These are phyloP conservation scores for Candida tunisiensis DNA, from an alignment of 1,139 yeast species.

Conservation along the genomic window DNA sequence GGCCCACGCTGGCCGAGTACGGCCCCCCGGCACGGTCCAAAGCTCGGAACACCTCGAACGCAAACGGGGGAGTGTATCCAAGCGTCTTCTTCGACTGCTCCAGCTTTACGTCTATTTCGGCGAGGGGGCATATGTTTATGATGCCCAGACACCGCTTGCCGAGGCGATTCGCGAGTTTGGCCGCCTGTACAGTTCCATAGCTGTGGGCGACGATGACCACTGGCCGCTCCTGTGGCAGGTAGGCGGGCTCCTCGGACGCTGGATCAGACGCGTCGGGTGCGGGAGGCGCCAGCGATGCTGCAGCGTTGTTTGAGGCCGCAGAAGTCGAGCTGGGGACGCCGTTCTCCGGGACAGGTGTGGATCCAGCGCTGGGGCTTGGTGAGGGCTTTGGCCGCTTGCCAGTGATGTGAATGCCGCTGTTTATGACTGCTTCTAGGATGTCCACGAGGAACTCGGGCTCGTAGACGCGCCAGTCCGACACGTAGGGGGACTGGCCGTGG, in stretches of 20 bases:
- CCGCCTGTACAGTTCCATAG: constrained; percentile 49
- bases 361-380: too few species aligned
- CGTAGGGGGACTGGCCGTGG: constrained; percentile 34
- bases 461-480: constrained; percentile 22
- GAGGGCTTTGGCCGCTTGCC: too few species aligned
- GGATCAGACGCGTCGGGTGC: too few species aligned
- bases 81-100: constrained; percentile 8
- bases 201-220: constrained; percentile 58
- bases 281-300: too few species aligned
- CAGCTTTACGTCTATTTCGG: constrained; percentile 22
- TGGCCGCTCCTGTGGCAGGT: constrained; percentile 3
- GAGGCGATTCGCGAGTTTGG: constrained; percentile 29
- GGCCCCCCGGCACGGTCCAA: constrained; percentile 51
- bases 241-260: not conserved
- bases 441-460: constrained; percentile 32
- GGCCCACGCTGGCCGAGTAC: constrained; percentile 34
- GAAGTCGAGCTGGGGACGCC: too few species aligned
- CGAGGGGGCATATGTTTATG: constrained; percentile 35
- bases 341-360: too few species aligned
- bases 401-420: too few species aligned
- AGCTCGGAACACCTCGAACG: constrained; percentile 38
- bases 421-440: constrained; percentile 18
- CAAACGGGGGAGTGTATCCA: constrained; percentile 26
- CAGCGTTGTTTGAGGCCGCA: too few species aligned
- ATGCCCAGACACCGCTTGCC: constrained; percentile 20